Conservation (phyloP, 164 flowering plant species). For the Houttuynia cordata region DNA sequence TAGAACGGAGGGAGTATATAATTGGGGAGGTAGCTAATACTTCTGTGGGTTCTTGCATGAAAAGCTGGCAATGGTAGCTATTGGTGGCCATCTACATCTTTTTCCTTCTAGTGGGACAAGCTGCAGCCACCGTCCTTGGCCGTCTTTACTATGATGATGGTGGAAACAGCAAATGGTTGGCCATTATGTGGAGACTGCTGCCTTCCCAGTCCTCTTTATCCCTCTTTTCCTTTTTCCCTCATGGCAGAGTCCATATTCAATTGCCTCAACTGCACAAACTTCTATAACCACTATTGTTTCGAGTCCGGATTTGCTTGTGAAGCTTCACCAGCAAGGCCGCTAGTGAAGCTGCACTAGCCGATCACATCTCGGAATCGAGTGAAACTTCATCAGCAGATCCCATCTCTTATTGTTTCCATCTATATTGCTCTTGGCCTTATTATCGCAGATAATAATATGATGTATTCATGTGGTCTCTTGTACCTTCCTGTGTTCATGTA, state of each 20-base stretch:
- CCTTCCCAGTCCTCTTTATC: constrained; percentile 16
- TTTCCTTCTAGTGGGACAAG: constrained; percentile 19
- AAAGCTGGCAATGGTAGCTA: constrained; percentile 25
- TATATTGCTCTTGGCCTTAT: constrained; percentile 14
- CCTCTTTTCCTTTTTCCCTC: constrained; percentile 7
- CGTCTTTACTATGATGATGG: constrained; percentile 23
- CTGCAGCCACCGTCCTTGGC: constrained; percentile 17
- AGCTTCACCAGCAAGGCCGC: no score
- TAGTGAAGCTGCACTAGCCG: no score
- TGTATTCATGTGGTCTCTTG: constrained; percentile 22
- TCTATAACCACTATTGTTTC: no score
- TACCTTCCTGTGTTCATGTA: no score
- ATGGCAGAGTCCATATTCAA: neutral
- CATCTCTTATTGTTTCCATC: constrained; percentile 1
- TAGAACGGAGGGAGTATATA: no score
- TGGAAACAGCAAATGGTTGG: constrained; percentile 28
- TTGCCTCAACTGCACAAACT: constrained; percentile 2
- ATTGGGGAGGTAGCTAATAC: no score
- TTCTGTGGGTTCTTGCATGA: neutral
- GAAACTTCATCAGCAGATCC: no score
- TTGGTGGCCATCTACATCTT: constrained; percentile 17
- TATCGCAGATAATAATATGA: constrained; percentile 11
- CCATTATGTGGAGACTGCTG: constrained; percentile 20
- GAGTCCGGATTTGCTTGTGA: no score
- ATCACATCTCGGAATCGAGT: no score